Conservation (phyloP, 1,139 yeast species). For the Geotrichum europaeum region DNA sequence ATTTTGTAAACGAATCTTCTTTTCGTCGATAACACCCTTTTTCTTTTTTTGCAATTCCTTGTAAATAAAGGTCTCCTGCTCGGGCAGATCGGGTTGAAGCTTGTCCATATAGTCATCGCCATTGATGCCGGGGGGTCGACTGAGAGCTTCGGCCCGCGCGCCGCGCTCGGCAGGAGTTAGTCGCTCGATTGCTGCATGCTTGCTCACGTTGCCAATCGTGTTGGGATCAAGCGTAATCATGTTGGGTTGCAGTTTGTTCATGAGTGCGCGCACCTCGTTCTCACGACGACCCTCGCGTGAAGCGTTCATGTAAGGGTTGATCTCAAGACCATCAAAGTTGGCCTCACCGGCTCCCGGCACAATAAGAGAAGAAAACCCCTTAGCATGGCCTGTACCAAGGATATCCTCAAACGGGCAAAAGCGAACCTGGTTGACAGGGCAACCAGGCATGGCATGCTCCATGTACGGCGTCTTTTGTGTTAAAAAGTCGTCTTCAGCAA, state of each 20-base stretch:
- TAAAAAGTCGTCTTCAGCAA: slow-evolving; percentile 28
- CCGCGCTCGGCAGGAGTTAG: slow-evolving; percentile 46
- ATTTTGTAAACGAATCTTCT: slow-evolving; percentile 74
- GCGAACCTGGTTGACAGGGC: slow-evolving; percentile 57
- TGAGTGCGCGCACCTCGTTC: slow-evolving; percentile 75
- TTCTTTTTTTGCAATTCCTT: slow-evolving; percentile 77
- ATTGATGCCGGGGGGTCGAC: slow-evolving; percentile 28
- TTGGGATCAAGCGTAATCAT: slow-evolving; percentile 88
- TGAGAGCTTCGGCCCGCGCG: slow-evolving; percentile 43
- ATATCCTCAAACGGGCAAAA: slow-evolving; percentile 97
- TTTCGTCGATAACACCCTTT: slow-evolving; percentile 80
- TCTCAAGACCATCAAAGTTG: slow-evolving; percentile 88
- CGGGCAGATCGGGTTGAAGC: slow-evolving; percentile 26
- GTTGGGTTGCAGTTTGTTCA: slow-evolving; percentile 88
- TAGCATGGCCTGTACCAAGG: slow-evolving; percentile 77
- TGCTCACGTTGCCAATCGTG: slow-evolving; percentile 78
- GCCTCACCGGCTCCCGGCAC: slow-evolving; percentile 99
- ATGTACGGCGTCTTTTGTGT: slow-evolving; percentile 75
- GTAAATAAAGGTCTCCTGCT: slow-evolving; percentile 67
- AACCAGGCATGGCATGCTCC: slow-evolving; percentile 81
- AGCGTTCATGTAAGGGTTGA: slow-evolving; percentile 86
- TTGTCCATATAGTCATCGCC: slow-evolving; percentile 33
- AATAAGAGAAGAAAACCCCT: slow-evolving; percentile 72
- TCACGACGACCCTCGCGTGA: slow-evolving; percentile 80
- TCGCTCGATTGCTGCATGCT: slow-evolving; percentile 56